Evolutionary conservation across 495 filamentous ascomycete species (phyloP).

Genomic region (Pyrenopolyporus hunteri): DNA sequence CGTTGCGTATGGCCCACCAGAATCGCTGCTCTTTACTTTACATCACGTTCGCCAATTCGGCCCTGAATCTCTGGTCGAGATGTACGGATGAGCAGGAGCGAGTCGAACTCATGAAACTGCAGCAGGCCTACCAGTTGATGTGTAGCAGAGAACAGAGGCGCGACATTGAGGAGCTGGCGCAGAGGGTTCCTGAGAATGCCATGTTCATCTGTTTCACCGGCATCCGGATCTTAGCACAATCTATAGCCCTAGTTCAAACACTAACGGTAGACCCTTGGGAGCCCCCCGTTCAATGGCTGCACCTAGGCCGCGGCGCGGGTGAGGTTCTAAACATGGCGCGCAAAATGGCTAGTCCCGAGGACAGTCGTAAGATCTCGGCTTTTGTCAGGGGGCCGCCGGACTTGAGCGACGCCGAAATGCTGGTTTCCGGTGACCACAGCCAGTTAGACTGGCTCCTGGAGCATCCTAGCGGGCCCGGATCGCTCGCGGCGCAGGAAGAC

Average conservation of each 20-base stretch:
- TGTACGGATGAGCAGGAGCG: constrained; percentile 41
- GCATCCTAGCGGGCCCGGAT: constrained; percentile 24
- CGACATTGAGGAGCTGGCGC: constrained; percentile 30
- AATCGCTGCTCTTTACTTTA: constrained; percentile 47
- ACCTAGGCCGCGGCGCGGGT: constrained; percentile 41
- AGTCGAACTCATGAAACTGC: constrained; percentile 38
- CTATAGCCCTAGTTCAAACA: constrained; percentile 43
- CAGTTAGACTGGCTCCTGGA: constrained; percentile 43
- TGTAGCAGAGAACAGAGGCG: constrained; percentile 39
- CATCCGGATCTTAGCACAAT: constrained; percentile 42
- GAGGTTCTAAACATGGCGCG: constrained; percentile 37
- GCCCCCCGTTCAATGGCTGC: constrained; percentile 43
- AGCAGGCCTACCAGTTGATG: constrained; percentile 42
- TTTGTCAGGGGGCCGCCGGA: constrained; percentile 38
- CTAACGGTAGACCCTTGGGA: constrained; percentile 42
- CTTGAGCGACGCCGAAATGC: constrained; percentile 30
- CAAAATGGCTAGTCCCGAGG: constrained; percentile 21
- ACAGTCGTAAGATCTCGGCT: constrained; percentile 20
- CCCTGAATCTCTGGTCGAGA: constrained; percentile 44
- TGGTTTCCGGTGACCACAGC: constrained; percentile 36
- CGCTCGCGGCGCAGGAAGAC: constrained; percentile 33
- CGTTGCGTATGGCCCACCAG: constrained; percentile 39
- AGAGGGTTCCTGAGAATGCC: constrained; percentile 25
- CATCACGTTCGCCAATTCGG: constrained; percentile 42
- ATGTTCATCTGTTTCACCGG: constrained; percentile 42